Evolutionary conservation across 2,329 filamentous ascomycete genomes (phyloP).

Genomic region (Colletotrichum trifolii): DNA sequence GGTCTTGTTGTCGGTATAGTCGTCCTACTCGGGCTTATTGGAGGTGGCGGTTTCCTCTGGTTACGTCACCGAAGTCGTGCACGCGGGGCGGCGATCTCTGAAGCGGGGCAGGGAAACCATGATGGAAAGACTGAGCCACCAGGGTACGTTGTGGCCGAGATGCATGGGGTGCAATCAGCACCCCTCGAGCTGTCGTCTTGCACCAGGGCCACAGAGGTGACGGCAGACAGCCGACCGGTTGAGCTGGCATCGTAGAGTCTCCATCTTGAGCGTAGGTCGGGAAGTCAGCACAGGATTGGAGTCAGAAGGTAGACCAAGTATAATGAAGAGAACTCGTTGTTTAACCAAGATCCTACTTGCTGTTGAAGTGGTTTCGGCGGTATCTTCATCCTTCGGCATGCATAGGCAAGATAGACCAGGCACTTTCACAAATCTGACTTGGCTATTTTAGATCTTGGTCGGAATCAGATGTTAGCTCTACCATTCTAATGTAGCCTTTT

Average conservation of each 20-base stretch:
- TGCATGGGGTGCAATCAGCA: not conserved
- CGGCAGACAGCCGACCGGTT: slow-evolving; percentile 1
- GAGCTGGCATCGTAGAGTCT: not conserved
- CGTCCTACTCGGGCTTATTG: not conserved
- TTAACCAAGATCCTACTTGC: too few species aligned
- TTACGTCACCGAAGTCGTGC: not conserved
- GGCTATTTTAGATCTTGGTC: too few species aligned
- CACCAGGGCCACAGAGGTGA: not conserved
- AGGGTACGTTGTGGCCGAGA: not conserved
- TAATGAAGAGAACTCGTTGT: too few species aligned
- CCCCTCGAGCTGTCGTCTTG: not conserved
- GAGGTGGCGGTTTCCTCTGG: not conserved
- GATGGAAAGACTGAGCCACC: slow-evolving; percentile 1
- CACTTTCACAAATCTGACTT: too few species aligned
- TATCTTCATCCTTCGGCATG: too few species aligned
- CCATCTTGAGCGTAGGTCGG: not conserved
- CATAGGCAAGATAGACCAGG: too few species aligned
- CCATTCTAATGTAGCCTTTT: too few species aligned
- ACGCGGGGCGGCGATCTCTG: not conserved
- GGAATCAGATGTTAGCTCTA: too few species aligned
- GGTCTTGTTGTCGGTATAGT: not conserved
- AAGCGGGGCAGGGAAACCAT: not conserved
- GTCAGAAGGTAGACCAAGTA: too few species aligned
- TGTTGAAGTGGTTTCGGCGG: too few species aligned
- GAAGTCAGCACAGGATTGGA: too few species aligned